phyloP scores from a whole-genome alignment of 805 yeast species.

The Metschnikowia matae region DNA sequence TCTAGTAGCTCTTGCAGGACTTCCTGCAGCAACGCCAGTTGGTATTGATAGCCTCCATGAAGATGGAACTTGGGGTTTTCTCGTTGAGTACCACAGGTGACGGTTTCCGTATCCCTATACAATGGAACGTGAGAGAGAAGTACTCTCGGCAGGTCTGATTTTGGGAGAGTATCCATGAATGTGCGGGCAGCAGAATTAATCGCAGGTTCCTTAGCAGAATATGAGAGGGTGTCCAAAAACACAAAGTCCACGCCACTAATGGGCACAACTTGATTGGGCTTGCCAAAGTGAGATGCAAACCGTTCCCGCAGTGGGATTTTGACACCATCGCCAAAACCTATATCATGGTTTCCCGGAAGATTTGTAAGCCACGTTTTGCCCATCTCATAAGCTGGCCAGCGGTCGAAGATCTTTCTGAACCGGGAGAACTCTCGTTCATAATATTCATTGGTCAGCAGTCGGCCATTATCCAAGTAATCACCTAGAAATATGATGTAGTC shows the following conservation, averaged over 20 bases:
- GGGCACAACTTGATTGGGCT: slow-evolving; percentile 22
- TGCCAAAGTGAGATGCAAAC: slow-evolving; percentile 31
- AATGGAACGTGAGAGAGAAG: slow-evolving; percentile 26
- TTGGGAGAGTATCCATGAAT: slow-evolving; percentile 13
- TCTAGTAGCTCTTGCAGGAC: slow-evolving; percentile 17
- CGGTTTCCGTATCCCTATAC: slow-evolving; percentile 16
- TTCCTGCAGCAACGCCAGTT: slow-evolving; percentile 19
- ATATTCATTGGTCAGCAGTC: slow-evolving; percentile 31
- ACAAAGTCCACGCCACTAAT: slow-evolving; percentile 32
- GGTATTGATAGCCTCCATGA: slow-evolving; percentile 24
- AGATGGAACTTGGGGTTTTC: slow-evolving; percentile 17
- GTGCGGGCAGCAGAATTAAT: slow-evolving; percentile 13
- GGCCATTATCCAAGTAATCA: slow-evolving; percentile 41
- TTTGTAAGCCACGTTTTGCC: slow-evolving; percentile 29
- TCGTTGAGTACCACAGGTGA: slow-evolving; percentile 22
- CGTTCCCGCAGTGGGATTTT: slow-evolving; percentile 22
- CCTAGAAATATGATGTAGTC: slow-evolving; percentile 39
- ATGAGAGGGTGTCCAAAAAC: slow-evolving; percentile 20
- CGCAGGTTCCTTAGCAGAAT: slow-evolving; percentile 12
- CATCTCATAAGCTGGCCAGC: slow-evolving; percentile 17
- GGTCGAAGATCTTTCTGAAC: slow-evolving; percentile 30
- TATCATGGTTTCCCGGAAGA: slow-evolving; percentile 29
- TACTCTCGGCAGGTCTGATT: slow-evolving; percentile 16
- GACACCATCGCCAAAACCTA: slow-evolving; percentile 26
- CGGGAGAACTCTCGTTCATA: slow-evolving; percentile 27